Conservation (phyloP, 176 grass and related monocot species). For the Rhynchospora pubera region DNA sequence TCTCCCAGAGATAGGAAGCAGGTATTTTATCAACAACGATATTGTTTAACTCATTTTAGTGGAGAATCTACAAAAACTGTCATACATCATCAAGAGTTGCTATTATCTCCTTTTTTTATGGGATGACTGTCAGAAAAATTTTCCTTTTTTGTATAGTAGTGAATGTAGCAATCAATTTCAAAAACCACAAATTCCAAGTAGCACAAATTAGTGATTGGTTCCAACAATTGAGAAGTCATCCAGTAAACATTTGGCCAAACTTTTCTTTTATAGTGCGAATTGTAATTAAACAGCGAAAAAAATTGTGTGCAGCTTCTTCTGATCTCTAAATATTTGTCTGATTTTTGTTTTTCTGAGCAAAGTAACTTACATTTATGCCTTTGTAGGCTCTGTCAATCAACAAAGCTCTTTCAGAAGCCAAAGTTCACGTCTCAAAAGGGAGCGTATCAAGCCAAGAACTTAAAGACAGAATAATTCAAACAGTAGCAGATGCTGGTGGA, state of each 20-base stretch:
- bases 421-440: conserved; percentile 34
- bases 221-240: background rate
- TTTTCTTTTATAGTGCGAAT: background rate
- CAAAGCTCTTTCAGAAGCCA: conserved; percentile 68
- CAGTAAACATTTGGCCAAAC: background rate
- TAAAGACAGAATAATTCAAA: conserved; percentile 45
- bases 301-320: background rate
- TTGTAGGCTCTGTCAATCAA: conserved; percentile 64
- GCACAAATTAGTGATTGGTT: background rate
- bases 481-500: conserved; percentile 46
- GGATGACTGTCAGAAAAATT: background rate
- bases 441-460: conserved; percentile 43
- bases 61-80: background rate
- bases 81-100: conserved; percentile 2
- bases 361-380: conserved; percentile 6
- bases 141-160: background rate
- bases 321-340: background rate
- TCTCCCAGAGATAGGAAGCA: conserved; percentile 46
- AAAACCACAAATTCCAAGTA: background rate
- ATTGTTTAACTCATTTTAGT: background rate
- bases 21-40: conserved; percentile 30
- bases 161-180: background rate
- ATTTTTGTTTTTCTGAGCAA: background rate
- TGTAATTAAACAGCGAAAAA: background rate
- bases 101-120: background rate